A percentile compares a stretch with the other conserved stretches of the same genome.
phyloP scores from a whole-genome alignment of 2,329 filamentous ascomycete species.

The Phyllosticta paracitricarpa region DNA sequence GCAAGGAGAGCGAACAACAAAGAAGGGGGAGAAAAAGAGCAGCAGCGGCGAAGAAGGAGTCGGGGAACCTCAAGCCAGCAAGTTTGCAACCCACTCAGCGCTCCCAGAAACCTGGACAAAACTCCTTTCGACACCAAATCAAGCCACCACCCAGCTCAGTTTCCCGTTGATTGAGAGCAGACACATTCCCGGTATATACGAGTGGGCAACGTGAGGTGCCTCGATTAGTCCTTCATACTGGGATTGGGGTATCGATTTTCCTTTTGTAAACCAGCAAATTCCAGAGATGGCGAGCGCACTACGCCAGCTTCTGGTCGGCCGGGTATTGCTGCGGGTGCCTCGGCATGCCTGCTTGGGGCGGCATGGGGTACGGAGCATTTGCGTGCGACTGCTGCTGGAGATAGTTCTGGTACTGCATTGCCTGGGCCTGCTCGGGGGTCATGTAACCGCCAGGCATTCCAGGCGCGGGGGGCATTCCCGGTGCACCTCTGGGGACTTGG shows the following conservation, averaged over 20 bases:
- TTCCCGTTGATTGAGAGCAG: neutral
- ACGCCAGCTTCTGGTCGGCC: constrained; percentile 41
- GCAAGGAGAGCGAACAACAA: constrained; percentile 4
- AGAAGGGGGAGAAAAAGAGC: neutral
- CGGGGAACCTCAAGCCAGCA: neutral
- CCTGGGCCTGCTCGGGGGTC: constrained; percentile 45
- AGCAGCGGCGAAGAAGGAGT: neutral
- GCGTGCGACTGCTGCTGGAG: constrained; percentile 57
- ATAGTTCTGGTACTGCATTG: constrained; percentile 79
- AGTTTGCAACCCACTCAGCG: constrained; percentile 6
- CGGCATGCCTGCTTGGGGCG: constrained; percentile 65
- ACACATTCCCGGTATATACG: constrained; percentile 12
- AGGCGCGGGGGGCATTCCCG: constrained; percentile 54
- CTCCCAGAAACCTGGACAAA: neutral
- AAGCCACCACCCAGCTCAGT: constrained; percentile 9
- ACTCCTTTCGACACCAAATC: constrained; percentile 11
- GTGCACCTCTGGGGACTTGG: constrained; percentile 66
- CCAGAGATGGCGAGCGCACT: constrained; percentile 10
- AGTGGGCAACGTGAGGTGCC: constrained; percentile 6
- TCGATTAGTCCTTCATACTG: constrained; percentile 10
- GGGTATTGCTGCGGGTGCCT: constrained; percentile 52
- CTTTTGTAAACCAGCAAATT: constrained; percentile 12
- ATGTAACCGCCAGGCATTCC: constrained; percentile 58
- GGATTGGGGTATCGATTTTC: constrained; percentile 12
- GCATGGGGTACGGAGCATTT: constrained; percentile 64